These are phyloP conservation scores for Aureobasidium sp. DNA, from an alignment of 2,329 filamentous ascomycete species.

Conservation along the genomic window DNA sequence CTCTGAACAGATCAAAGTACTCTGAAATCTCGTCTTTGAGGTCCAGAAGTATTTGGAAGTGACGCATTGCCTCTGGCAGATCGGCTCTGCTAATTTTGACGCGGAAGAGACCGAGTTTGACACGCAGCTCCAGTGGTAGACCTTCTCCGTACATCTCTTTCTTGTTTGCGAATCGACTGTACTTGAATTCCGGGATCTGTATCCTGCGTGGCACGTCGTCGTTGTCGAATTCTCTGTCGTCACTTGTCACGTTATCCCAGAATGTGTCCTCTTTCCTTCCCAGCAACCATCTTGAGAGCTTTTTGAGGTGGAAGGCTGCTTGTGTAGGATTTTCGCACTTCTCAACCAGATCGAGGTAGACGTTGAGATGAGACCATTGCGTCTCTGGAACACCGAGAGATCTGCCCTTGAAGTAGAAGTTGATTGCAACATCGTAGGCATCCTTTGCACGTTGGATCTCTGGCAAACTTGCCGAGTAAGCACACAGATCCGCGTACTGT, in stretches of 20 bases:
- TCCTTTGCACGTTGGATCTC: conserved; percentile 22
- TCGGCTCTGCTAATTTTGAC: conserved; percentile 50
- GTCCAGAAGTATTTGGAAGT: conserved; percentile 53
- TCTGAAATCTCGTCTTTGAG: conserved; percentile 55
- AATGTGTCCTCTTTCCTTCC: conserved; percentile 63
- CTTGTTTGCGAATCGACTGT: conserved; percentile 14
- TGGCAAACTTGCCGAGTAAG: conserved; percentile 15
- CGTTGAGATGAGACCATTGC: conserved; percentile 74
- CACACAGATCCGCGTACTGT: conserved; percentile 47
- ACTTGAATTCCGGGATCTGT: conserved; percentile 48
- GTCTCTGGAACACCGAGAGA: conserved; percentile 22
- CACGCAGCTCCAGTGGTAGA: conserved; percentile 71
- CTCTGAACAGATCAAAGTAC: conserved; percentile 71
- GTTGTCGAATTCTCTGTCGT: conserved; percentile 81
- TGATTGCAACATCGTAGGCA: conserved; percentile 44
- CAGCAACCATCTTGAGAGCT: conserved; percentile 71
- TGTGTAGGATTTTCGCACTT: conserved; percentile 53
- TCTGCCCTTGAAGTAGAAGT: conserved; percentile 33
- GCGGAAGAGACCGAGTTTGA: conserved; percentile 78
- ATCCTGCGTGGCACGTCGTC: conserved; percentile 58
- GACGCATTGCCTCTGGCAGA: conserved; percentile 54
- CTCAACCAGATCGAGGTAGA: conserved; percentile 74
- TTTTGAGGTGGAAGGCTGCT: conserved; percentile 62
- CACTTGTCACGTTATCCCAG: conserved; percentile 57
- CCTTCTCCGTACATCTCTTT: conserved; percentile 55